phyloP scores from a whole-genome alignment of 2,329 filamentous ascomycete genomes.

The Berkeleyomyces basicola region DNA sequence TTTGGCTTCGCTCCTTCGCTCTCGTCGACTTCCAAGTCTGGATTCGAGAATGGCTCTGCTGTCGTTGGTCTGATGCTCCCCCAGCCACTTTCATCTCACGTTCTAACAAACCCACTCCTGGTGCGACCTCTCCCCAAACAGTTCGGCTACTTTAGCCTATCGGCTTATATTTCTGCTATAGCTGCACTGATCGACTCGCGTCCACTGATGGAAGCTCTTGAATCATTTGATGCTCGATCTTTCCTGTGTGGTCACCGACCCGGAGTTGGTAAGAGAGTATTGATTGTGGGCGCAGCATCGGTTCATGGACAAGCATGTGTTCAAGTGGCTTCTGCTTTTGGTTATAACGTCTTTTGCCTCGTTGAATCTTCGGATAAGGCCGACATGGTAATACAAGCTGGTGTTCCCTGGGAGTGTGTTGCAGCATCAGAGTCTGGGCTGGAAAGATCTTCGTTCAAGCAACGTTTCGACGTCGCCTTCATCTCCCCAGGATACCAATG shows the following conservation, averaged over 20 bases:
- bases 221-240: neutral
- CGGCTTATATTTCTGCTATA: constrained; percentile 6
- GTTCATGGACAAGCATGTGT: constrained; percentile 29
- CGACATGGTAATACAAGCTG: constrained; percentile 21
- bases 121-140: neutral
- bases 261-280: neutral
- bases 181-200: neutral
- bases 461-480: constrained; percentile 3
- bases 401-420: constrained; percentile 23
- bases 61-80: constrained; percentile 8
- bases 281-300: constrained; percentile 3
- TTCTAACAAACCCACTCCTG: neutral
- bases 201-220: constrained; percentile 4
- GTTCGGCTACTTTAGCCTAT: constrained; percentile 5
- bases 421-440: constrained; percentile 17
- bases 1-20: constrained; percentile 1
- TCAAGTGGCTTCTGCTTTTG: constrained; percentile 23
- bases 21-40: neutral
- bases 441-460: neutral
- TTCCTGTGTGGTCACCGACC: neutral
- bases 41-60: neutral
- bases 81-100: neutral
- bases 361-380: constrained; percentile 23
- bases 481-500: neutral
- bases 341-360: constrained; percentile 27